phyloP scores from a whole-genome alignment of 345 rosid species.

The Ceriops decandra region DNA sequence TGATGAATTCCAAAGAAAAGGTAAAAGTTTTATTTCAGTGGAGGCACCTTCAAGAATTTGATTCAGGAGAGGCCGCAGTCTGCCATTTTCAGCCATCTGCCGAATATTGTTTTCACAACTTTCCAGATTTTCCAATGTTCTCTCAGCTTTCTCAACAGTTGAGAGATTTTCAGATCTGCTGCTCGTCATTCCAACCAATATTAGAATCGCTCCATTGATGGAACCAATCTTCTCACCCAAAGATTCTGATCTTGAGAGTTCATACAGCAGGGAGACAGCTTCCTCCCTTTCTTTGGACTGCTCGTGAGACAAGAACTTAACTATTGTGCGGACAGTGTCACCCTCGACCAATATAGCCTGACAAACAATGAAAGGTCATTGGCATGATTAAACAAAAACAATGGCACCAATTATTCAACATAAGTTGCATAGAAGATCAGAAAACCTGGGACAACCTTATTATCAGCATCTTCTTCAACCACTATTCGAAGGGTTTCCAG shows the following conservation, averaged over 20 bases:
- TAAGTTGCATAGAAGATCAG: slow-evolving; percentile 14
- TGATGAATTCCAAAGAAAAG: slow-evolving; percentile 13
- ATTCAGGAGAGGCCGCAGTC: slow-evolving; percentile 76
- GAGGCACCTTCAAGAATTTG: slow-evolving; percentile 77
- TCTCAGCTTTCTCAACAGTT: slow-evolving; percentile 84
- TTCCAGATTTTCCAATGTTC: slow-evolving; percentile 73
- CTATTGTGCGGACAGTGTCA: slow-evolving; percentile 84
- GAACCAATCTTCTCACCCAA: slow-evolving; percentile 93
- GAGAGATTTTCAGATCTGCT: slow-evolving; percentile 78
- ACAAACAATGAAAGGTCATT: slow-evolving; percentile 20
- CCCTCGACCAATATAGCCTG: slow-evolving; percentile 88
- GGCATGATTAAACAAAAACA: slow-evolving; percentile 17
- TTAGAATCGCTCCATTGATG: slow-evolving; percentile 79
- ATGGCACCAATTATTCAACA: background rate
- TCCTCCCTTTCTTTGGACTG: slow-evolving; percentile 74
- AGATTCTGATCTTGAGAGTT: slow-evolving; percentile 78
- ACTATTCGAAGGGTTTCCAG: slow-evolving; percentile 71
- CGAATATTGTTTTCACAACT: slow-evolving; percentile 72
- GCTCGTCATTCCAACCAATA: slow-evolving; percentile 84
- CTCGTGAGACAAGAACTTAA: slow-evolving; percentile 74
- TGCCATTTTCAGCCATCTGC: slow-evolving; percentile 87
- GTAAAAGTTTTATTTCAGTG: slow-evolving; percentile 1
- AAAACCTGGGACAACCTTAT: slow-evolving; percentile 57
- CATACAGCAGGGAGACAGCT: slow-evolving; percentile 80
- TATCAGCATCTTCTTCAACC: slow-evolving; percentile 73